Percentiles rank a stretch among this genome's conserved stretches.
These are phyloP conservation scores for Canavalia ensiformis DNA, from an alignment of 306 rosid species.

Conservation along the genomic window DNA sequence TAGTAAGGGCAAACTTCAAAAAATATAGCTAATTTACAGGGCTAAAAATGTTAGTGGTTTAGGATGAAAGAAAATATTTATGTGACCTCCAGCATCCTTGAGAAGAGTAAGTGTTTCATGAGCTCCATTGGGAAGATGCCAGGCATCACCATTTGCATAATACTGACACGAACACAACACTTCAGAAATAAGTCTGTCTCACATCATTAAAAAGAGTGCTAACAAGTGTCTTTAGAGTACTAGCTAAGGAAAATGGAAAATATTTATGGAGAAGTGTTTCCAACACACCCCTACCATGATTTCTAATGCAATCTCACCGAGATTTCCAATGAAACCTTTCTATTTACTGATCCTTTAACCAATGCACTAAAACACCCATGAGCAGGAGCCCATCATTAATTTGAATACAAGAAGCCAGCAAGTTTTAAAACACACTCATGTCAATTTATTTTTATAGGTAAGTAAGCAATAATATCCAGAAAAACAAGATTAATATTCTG, in stretches of 20 bases:
- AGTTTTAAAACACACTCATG: conserved; percentile 30
- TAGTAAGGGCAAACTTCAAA: conserved; percentile 53
- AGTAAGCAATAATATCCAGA: conserved; percentile 30
- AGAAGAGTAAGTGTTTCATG: conserved; percentile 75
- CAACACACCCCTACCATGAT: too few species aligned
- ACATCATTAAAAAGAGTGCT: not conserved
- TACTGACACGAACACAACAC: conserved; percentile 62
- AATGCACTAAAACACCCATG: too few species aligned
- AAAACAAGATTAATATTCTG: conserved; percentile 18
- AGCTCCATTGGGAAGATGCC: conserved; percentile 90
- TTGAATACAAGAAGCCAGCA: conserved; percentile 8
- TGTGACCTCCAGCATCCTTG: conserved; percentile 92
- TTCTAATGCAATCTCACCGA: too few species aligned
- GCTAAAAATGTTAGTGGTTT: conserved; percentile 30
- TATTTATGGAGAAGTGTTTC: too few species aligned
- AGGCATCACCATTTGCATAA: conserved; percentile 86
- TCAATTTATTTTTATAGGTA: conserved; percentile 22
- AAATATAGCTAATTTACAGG: conserved; percentile 13
- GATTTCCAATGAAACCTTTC: too few species aligned
- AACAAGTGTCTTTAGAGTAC: too few species aligned
- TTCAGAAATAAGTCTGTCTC: conserved; percentile 38
- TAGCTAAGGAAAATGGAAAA: too few species aligned
- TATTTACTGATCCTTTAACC: too few species aligned
- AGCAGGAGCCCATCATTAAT: not conserved
- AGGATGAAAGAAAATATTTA: conserved; percentile 33